Conservation (phyloP, 192 early-diverging fungal species). For the Gaertneriomyces semiglobifer region DNA sequence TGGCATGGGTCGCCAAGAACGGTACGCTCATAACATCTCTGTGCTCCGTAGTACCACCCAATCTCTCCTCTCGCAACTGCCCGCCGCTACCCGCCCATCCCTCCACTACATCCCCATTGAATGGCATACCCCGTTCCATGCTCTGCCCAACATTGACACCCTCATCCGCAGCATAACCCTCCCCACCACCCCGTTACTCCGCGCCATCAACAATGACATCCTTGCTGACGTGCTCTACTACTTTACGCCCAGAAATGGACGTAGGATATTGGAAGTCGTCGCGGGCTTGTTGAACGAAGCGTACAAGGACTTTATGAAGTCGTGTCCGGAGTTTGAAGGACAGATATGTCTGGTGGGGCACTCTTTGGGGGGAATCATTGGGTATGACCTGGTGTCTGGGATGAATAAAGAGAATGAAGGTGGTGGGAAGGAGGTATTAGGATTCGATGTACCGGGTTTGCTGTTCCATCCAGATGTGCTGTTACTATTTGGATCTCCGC, state of each 20-base stretch:
- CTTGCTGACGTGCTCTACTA: conserved; percentile 50
- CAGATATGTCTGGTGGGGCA: conserved; percentile 42
- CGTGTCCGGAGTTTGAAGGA: conserved; percentile 41
- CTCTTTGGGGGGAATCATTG: conserved; percentile 46
- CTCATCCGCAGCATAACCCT: conserved; percentile 44
- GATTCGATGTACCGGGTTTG: conserved; percentile 43
- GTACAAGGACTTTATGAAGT: conserved; percentile 28
- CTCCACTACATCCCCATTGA: conserved; percentile 35
- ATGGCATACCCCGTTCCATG: neutral
- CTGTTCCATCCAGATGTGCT: conserved; percentile 40
- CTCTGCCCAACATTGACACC: neutral
- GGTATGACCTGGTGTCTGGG: conserved; percentile 45
- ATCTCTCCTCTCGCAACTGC: neutral
- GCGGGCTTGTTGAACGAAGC: conserved; percentile 35
- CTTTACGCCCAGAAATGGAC: conserved; percentile 46
- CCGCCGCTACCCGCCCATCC: conserved; percentile 10
- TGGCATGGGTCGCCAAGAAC: conserved; percentile 39
- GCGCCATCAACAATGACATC: conserved; percentile 49
- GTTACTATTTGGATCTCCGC: conserved; percentile 47
- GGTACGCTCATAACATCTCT: conserved; percentile 22
- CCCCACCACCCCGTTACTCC: conserved; percentile 43
- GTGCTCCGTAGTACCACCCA: neutral
- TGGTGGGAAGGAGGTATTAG: conserved; percentile 19
- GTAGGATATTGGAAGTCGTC: conserved; percentile 31
- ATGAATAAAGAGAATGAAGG: conserved; percentile 11